phyloP scores from a whole-genome alignment of 2,329 filamentous ascomycete species.

The Fusarium torulosum region DNA sequence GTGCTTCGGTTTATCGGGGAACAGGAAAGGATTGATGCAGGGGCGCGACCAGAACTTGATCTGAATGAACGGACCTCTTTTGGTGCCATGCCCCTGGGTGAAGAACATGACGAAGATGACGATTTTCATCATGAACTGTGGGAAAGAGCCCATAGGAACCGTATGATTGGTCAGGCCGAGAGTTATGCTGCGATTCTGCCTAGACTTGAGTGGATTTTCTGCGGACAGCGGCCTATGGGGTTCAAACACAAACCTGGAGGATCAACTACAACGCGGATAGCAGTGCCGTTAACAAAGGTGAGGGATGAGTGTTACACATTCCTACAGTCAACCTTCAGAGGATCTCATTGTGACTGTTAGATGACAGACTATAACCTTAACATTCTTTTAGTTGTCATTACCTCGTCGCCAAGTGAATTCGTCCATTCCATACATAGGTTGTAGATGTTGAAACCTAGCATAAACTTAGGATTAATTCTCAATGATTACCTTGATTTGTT shows the following conservation, averaged over 20 bases:
- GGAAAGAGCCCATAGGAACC: constrained; percentile 33
- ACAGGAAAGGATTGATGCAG: too few species aligned
- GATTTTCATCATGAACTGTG: constrained; percentile 1
- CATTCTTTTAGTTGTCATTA: background rate
- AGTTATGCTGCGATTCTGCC: constrained; percentile 26
- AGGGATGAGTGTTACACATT: constrained; percentile 11
- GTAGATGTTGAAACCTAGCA: too few species aligned
- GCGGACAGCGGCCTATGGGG: constrained; percentile 14
- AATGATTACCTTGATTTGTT: too few species aligned
- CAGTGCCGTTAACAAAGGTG: constrained; percentile 9
- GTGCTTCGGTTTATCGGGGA: too few species aligned
- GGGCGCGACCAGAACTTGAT: too few species aligned
- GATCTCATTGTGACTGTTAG: background rate
- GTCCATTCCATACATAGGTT: too few species aligned
- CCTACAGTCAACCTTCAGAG: constrained; percentile 4
- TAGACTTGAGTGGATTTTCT: constrained; percentile 29
- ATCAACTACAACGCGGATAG: background rate
- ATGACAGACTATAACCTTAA: background rate
- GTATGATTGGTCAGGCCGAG: constrained; percentile 34
- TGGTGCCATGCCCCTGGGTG: too few species aligned
- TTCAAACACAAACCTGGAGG: background rate
- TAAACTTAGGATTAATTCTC: too few species aligned
- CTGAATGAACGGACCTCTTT: too few species aligned
- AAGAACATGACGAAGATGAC: too few species aligned
- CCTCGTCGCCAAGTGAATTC: too few species aligned